Evolutionary conservation across 2,329 filamentous ascomycete genomes (phyloP).

Genomic region (Hypoxylon sp.): DNA sequence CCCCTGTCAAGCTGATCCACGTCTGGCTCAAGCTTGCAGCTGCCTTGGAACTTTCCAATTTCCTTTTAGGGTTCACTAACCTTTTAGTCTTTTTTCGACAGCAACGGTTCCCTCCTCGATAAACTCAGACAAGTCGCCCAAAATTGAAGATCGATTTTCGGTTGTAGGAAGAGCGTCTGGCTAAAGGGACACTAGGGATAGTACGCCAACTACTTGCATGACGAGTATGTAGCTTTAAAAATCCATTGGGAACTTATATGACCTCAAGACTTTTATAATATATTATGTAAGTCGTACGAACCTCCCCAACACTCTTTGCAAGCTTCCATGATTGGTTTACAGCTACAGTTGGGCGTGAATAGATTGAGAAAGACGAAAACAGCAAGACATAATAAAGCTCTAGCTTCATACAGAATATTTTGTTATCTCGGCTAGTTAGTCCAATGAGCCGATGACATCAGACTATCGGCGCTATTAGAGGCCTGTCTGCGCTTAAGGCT

Average conservation of each 20-base stretch:
- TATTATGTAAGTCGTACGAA: constrained; percentile 10
- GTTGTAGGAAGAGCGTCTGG: neutral
- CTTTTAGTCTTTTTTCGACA: constrained; percentile 17
- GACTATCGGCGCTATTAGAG: constrained; percentile 39
- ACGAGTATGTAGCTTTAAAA: neutral
- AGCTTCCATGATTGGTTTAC: constrained; percentile 6
- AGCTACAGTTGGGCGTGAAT: neutral
- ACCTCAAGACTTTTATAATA: constrained; percentile 13
- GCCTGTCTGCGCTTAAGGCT: constrained; percentile 29
- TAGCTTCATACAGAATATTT: too few species aligned
- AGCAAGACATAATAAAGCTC: constrained; percentile 19
- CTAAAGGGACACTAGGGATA: constrained; percentile 4
- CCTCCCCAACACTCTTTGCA: constrained; percentile 10
- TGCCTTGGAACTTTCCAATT: constrained; percentile 43
- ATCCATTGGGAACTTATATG: constrained; percentile 1
- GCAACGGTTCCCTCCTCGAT: constrained; percentile 10
- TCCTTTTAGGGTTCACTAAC: constrained; percentile 35
- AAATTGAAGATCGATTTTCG: constrained; percentile 11
- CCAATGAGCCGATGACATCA: constrained; percentile 41
- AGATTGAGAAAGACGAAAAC: constrained; percentile 35
- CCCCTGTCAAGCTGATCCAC: constrained; percentile 41
- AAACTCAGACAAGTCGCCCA: constrained; percentile 20
- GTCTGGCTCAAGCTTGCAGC: constrained; percentile 26
- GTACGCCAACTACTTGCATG: neutral
- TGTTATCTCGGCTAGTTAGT: constrained; percentile 5